Evolutionary conservation across 306 rosid species (phyloP).

Genomic region (Quercus parvula): DNA sequence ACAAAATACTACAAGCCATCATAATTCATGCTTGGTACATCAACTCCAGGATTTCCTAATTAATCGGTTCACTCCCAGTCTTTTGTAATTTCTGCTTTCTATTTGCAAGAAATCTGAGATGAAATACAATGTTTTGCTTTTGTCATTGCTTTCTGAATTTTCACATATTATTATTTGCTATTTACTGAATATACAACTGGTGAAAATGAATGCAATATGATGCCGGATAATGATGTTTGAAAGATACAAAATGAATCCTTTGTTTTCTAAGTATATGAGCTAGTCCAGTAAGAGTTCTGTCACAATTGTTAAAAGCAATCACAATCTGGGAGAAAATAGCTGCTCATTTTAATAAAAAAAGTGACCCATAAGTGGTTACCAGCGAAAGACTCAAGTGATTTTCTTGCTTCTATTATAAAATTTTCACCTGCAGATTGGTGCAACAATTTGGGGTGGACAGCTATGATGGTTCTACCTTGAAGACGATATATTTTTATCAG

Average conservation of each 20-base stretch:
- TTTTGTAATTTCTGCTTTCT: conserved; percentile 31
- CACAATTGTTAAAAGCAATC: too few relatives aligned
- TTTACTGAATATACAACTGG: neutral
- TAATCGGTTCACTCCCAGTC: conserved; percentile 21
- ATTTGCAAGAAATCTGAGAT: conserved; percentile 17
- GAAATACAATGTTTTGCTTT: conserved; percentile 15
- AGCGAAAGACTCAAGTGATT: neutral
- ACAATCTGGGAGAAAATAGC: too few relatives aligned
- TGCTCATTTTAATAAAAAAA: too few relatives aligned
- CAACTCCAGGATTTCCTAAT: conserved; percentile 18
- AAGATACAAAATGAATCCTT: neutral
- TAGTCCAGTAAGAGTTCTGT: neutral
- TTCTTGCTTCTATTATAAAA: neutral
- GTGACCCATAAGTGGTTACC: neutral
- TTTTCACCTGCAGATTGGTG: neutral
- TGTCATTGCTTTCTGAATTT: conserved; percentile 3
- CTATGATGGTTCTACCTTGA: too few relatives aligned
- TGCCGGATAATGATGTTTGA: neutral
- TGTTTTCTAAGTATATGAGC: neutral
- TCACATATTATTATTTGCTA: neutral
- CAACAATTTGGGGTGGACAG: too few relatives aligned
- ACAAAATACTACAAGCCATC: conserved; percentile 94
- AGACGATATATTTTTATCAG: too few relatives aligned
- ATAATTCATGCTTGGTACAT: conserved; percentile 30
- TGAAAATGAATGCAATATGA: neutral